Base-by-base conservation (phyloP, 768 basidiomycete species). In the Kwoniella bestiolae region DNA sequence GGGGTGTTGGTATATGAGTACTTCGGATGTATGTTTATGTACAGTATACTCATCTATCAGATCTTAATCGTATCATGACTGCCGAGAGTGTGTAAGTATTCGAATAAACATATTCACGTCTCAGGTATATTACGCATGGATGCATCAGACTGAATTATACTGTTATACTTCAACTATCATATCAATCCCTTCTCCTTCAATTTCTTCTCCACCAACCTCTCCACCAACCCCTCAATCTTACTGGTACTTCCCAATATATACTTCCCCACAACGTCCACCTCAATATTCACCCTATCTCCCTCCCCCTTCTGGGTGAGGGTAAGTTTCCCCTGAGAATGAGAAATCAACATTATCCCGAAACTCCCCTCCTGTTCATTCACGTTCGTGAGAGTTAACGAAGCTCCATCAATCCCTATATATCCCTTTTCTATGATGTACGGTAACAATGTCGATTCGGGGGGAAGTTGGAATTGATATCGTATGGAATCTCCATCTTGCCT, bases 271-370 rank as follows among this genome's bases (percentile, higher is more conserved):
- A 71, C 72, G 59, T 80, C 79, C 35, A 79, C 93, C 83, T 99
- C 96, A 65, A 99, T 86, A 76, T 99, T 99, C 56, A 98, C 94
- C 73, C 85, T 90, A 51, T 86, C 86, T 0, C 94, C 94, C 1
- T 90, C 79, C 2, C 73, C 70, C 81, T 98, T 99, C 66, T 82
- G 85, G 41, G 86, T 85, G 56, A 99, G 84, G 2, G 91, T 89
- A 63, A 97, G 89, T 81, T 89, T 92, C 73, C 88, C 83, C 78
- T 96, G 95, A 11, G 92, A 94, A 82, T 98, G 94, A 72, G 87
- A 87, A 82, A 99, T 94, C 70, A 99, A 86, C 94, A 98, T 98
- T 56, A 99, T 86, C 34, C 89, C 88, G 76, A 98, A 95, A 46
- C 83, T 86, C 41, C 86, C 52, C 7, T 67, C 68, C 3, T 67